phyloP scores from a whole-genome alignment of 345 rosid genomes.

The Durio zibethinus region DNA sequence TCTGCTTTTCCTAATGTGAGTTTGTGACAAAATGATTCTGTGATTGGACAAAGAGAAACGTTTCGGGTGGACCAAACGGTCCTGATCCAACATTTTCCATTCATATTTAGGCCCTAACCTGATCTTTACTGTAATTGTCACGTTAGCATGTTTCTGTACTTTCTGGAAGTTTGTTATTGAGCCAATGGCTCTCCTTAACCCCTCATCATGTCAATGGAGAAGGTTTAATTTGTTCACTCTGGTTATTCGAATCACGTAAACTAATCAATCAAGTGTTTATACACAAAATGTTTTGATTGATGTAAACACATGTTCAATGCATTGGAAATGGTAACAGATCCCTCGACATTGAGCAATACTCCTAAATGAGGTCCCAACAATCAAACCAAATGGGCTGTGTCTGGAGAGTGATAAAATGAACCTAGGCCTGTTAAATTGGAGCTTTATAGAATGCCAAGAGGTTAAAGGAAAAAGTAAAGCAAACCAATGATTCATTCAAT shows the following conservation, averaged over 20 bases:
- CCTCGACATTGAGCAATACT: no score
- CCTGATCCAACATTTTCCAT: not conserved
- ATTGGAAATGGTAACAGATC: no score
- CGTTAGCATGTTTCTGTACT: not conserved
- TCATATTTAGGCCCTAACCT: not conserved
- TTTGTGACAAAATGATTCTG: not conserved
- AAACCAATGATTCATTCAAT: not conserved
- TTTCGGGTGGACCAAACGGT: not conserved
- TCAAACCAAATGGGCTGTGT: no score
- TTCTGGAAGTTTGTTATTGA: not conserved
- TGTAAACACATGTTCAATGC: not conserved
- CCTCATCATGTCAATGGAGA: not conserved
- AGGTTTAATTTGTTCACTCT: not conserved
- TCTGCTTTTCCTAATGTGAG: not conserved
- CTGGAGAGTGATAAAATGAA: no score
- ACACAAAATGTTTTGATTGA: not conserved
- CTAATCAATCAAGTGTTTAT: not conserved
- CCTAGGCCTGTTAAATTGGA: not conserved
- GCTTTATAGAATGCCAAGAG: not conserved
- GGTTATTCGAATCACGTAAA: not conserved
- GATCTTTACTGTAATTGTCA: not conserved
- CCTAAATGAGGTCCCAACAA: no score
- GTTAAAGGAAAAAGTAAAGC: not conserved
- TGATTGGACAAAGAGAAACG: not conserved
- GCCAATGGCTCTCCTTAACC: not conserved